Base-by-base conservation (phyloP, 768 basidiomycete genomes). In the Strobilomyces dryophilus region DNA sequence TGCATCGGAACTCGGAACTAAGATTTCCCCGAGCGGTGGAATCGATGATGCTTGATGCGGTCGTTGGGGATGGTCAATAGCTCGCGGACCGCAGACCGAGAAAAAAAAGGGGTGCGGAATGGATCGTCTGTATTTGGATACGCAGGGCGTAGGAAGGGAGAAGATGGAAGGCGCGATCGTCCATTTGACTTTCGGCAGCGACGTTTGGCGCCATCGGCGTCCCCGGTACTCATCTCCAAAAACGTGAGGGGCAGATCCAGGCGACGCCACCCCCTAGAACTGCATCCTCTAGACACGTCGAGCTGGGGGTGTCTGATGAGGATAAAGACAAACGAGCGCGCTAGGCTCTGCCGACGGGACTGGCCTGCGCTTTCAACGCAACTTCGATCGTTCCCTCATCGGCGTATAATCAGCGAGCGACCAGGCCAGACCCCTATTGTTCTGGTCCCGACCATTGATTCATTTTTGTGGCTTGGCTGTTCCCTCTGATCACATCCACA, bases 381-480 rank as follows among this genome's bases (percentile, higher is more conserved):
- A 7, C 26, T 20, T 32, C 27, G 2, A 15, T n/a, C 34, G 31
- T 43, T 9, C 32, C 43, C 11, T 20, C 36, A 18, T n/a, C 14
- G 24, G 21, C 12, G 11, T 26, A 36, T 21, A 18, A 47, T 44
- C 32, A 24, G 37, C 24, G 21, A 47, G 21, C 12, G 10, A 39
- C 17, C 39, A 47, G 39, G 21, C 8, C 18, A 37, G 20, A 39
- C 29, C 7, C 4, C 53, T 56, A 40, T 41, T 27, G 11, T 21
- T 27, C 47, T 47, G 49, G 52, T 42, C 24, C 47, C 24, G 40
- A 51, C 24, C 8, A 39, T 1, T 20, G 18, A 43, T 61, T 21
- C 61, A 55, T 66, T 58, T 21, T 18, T 53, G 59, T 61, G 56
- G 53, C 64, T 61, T 45, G 29, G 32, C 31, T 18, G 10, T 24